Evolutionary conservation across 108 stramenopile genomes (phyloP).

Genomic region (Bacterosira constricta): DNA sequence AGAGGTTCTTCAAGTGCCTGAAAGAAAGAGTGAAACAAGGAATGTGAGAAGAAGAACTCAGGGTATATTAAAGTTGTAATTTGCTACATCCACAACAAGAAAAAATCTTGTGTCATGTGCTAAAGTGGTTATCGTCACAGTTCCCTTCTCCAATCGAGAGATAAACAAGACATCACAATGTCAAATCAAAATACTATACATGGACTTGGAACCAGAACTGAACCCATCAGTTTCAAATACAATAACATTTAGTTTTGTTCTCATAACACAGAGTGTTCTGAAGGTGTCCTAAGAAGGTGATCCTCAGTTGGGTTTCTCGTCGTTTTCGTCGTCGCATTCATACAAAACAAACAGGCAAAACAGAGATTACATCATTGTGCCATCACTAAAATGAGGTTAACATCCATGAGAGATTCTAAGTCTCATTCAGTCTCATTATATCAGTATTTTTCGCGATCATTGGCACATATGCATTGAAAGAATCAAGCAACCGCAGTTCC

Average conservation of each 20-base stretch:
- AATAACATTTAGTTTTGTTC: conserved; percentile 51
- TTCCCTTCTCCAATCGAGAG: background rate
- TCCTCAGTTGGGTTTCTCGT: conserved; percentile 38
- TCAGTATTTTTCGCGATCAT: conserved; percentile 35
- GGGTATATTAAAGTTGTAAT: conserved; percentile 36
- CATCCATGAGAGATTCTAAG: conserved; percentile 33
- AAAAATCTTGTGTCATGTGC: conserved; percentile 15
- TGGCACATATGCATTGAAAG: too few relatives aligned
- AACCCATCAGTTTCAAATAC: conserved; percentile 49
- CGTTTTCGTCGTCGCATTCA: background rate
- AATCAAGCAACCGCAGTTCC: too few relatives aligned
- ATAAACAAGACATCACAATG: too few relatives aligned
- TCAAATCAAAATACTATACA: background rate
- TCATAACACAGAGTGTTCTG: conserved; percentile 49
- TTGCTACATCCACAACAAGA: conserved; percentile 17
- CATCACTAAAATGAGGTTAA: conserved; percentile 26
- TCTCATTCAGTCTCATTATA: conserved; percentile 44
- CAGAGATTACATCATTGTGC: background rate
- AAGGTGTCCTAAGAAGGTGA: conserved; percentile 48
- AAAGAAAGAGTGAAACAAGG: background rate
- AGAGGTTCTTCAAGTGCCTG: too few relatives aligned
- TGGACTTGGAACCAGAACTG: background rate
- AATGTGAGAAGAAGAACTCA: conserved; percentile 12
- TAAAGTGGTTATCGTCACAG: conserved; percentile 18
- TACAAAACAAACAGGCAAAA: background rate